Evolutionary conservation across 768 basidiomycete genomes (phyloP).

Genomic region (Roridomyces roridus): DNA sequence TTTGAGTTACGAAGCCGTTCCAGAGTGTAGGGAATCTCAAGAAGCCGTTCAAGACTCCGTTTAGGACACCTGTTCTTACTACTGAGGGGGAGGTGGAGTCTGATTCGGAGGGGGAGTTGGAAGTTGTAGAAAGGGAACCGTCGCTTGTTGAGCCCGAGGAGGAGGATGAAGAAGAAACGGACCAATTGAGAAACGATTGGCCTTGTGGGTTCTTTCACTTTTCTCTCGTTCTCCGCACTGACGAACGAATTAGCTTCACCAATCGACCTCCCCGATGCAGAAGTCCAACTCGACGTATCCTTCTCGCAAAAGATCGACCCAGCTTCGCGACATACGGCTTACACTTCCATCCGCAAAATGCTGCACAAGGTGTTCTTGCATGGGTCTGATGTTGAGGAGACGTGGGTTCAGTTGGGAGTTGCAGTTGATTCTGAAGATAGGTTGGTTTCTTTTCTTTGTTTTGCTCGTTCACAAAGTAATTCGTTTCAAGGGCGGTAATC

Average conservation of each 20-base stretch:
- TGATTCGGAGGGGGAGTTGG: not conserved
- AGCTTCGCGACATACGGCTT: constrained; percentile 2
- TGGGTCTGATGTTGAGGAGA: constrained; percentile 9
- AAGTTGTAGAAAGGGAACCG: not conserved
- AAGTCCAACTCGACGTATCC: constrained; percentile 11
- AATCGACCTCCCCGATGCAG: constrained; percentile 19
- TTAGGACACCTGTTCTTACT: constrained; percentile 5
- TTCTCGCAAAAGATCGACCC: constrained; percentile 25
- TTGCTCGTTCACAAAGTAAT: not conserved
- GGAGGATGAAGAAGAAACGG: not conserved
- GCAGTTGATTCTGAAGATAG: not conserved
- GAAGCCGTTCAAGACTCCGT: constrained; percentile 60
- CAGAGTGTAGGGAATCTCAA: constrained; percentile 44
- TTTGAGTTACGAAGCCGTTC: constrained; percentile 54
- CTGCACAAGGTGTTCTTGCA: constrained; percentile 21
- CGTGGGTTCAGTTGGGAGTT: constrained; percentile 8
- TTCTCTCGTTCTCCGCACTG: not conserved
- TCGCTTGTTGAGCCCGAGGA: not conserved
- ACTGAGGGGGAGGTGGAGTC: not conserved
- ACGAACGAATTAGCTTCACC: constrained; percentile 16
- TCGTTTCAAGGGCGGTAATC: constrained; percentile 1
- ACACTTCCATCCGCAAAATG: constrained; percentile 12
- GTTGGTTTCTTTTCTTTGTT: not conserved
- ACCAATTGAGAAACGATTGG: not conserved
- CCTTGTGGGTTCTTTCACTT: constrained; percentile 5